phyloP scores from a whole-genome alignment of 148 eudicot species.

The Tetragonia tetragonoides region DNA sequence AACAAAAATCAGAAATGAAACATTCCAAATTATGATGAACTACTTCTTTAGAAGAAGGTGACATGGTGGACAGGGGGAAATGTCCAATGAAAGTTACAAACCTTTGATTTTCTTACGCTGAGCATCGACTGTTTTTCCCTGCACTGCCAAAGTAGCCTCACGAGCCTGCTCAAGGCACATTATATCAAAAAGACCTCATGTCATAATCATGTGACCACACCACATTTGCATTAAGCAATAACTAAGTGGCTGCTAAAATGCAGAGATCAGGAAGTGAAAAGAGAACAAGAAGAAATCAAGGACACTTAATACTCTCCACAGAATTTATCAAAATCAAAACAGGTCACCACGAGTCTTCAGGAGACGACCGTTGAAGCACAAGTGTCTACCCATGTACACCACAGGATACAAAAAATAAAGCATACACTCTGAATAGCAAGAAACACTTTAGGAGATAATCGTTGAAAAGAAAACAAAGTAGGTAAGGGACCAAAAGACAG shows the following conservation, averaged over 20 bases:
- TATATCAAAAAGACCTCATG: background rate
- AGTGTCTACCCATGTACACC: background rate
- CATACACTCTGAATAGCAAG: too few species aligned
- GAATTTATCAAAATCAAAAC: background rate
- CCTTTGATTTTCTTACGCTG: constrained; percentile 96
- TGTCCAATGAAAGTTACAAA: constrained; percentile 22
- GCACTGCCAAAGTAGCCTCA: constrained; percentile 66
- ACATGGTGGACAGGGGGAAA: background rate
- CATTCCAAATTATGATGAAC: background rate
- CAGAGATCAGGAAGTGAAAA: background rate
- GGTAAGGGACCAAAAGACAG: background rate
- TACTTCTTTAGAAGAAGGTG: background rate
- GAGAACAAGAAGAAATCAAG: background rate
- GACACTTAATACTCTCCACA: background rate
- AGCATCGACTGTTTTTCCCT: constrained; percentile 79
- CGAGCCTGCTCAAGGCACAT: constrained; percentile 52
- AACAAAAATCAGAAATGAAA: background rate
- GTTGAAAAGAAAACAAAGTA: background rate
- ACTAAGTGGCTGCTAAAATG: too few species aligned
- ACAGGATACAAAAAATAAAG: background rate
- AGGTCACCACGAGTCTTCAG: background rate
- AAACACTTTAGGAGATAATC: background rate
- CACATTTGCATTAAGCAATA: background rate
- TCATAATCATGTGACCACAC: background rate
- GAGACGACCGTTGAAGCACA: background rate